phyloP scores from a whole-genome alignment of 495 filamentous ascomycete genomes.

The Ramalina peruviana region DNA sequence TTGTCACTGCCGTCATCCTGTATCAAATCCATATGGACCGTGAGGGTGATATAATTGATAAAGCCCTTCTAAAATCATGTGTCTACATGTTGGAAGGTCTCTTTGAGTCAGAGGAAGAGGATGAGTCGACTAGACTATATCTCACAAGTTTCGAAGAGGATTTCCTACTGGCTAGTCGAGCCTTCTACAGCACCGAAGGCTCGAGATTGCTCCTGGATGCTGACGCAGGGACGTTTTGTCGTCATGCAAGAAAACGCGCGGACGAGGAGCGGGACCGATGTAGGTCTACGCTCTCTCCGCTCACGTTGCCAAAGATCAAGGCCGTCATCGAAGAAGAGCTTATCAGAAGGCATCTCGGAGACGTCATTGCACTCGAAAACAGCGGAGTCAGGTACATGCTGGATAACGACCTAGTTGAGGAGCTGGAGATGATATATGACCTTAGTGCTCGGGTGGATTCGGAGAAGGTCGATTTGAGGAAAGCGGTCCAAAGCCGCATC shows the following conservation, averaged over 20 bases:
- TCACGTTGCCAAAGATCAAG: slow-evolving; percentile 60
- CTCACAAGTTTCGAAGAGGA: slow-evolving; percentile 66
- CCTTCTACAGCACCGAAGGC: slow-evolving; percentile 68
- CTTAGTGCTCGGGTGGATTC: slow-evolving; percentile 67
- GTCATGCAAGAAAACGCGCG: slow-evolving; percentile 58
- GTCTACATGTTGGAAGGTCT: slow-evolving; percentile 84
- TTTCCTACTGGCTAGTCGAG: slow-evolving; percentile 53
- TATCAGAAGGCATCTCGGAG: slow-evolving; percentile 57
- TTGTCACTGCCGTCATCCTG: slow-evolving; percentile 69
- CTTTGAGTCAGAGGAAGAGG: slow-evolving; percentile 60
- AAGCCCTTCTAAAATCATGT: slow-evolving; percentile 64
- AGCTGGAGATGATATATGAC: slow-evolving; percentile 61
- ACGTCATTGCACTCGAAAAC: slow-evolving; percentile 70
- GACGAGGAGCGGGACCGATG: slow-evolving; percentile 72
- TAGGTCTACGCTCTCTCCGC: slow-evolving; percentile 54
- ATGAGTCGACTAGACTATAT: slow-evolving; percentile 63
- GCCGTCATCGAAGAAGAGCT: slow-evolving; percentile 68
- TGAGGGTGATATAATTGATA: slow-evolving; percentile 80
- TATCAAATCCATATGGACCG: slow-evolving; percentile 89
- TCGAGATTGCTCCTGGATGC: slow-evolving; percentile 56
- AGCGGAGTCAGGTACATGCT: slow-evolving; percentile 83
- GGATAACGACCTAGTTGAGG: slow-evolving; percentile 68
- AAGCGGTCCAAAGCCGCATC: slow-evolving; percentile 56
- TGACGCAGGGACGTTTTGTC: slow-evolving; percentile 73
- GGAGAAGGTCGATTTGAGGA: slow-evolving; percentile 56